Percentiles rank a stretch among this genome's conserved stretches.
Evolutionary conservation across 805 yeast species (phyloP).

Genomic region (Kregervanrija fluxuum): DNA sequence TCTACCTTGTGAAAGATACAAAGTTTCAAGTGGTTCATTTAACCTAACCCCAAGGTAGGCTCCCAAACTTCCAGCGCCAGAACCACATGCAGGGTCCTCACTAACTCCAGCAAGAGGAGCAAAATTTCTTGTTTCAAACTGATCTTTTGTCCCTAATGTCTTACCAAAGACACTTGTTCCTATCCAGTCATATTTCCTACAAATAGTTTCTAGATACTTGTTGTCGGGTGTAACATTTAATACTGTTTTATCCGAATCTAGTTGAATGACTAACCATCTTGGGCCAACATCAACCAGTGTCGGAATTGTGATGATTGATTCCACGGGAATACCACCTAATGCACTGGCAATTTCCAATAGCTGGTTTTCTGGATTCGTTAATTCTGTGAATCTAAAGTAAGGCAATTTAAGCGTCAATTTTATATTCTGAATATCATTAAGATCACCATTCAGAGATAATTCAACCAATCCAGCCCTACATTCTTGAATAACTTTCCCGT

Average conservation of each 20-base stretch:
- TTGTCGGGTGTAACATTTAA: slow-evolving; percentile 28
- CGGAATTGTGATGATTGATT: slow-evolving; percentile 12
- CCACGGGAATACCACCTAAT: background rate
- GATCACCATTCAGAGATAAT: slow-evolving; percentile 11
- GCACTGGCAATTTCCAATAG: slow-evolving; percentile 1
- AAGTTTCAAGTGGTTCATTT: background rate
- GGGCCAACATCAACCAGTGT: slow-evolving; percentile 38
- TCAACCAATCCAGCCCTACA: slow-evolving; percentile 39
- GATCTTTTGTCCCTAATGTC: slow-evolving; percentile 8
- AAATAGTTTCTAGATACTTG: slow-evolving; percentile 15
- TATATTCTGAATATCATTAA: background rate
- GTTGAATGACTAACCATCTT: slow-evolving; percentile 34
- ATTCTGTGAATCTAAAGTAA: slow-evolving; percentile 1
- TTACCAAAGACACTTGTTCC: slow-evolving; percentile 37
- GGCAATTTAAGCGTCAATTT: background rate
- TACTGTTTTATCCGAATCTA: slow-evolving; percentile 28
- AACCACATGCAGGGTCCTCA: slow-evolving; percentile 54
- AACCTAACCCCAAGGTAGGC: background rate
- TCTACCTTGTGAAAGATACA: background rate
- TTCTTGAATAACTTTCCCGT: slow-evolving; percentile 32
- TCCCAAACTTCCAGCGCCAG: slow-evolving; percentile 31
- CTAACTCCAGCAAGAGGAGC: slow-evolving; percentile 23
- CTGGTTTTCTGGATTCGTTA: slow-evolving; percentile 1
- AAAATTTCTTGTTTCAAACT: slow-evolving; percentile 36
- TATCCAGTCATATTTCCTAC: slow-evolving; percentile 14